Evolutionary conservation across 352 stramenopile species (phyloP).

Genomic region (Phytophthora litchii): DNA sequence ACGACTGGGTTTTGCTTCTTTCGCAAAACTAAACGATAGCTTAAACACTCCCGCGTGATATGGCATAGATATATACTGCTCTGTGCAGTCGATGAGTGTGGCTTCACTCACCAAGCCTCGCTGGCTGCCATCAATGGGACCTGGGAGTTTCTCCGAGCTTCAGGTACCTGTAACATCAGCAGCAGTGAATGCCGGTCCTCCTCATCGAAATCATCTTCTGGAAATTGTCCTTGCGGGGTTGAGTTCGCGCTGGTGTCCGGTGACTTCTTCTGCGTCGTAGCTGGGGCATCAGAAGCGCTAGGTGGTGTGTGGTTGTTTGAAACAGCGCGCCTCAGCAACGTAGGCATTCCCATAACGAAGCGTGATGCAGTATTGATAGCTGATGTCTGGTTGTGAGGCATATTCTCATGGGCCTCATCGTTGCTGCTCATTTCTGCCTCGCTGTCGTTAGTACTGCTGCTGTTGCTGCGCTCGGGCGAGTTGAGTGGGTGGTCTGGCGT

Average conservation of each 20-base stretch:
- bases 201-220: slow-evolving; percentile 41
- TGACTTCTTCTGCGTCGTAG: slow-evolving; percentile 26
- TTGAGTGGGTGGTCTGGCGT: not conserved
- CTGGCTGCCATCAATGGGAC: slow-evolving; percentile 69
- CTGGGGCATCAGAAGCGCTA: slow-evolving; percentile 8
- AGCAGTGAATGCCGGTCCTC: slow-evolving; percentile 67
- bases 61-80: slow-evolving; percentile 35
- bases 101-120: slow-evolving; percentile 34
- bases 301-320: slow-evolving; percentile 28
- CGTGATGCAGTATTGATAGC: slow-evolving; percentile 45
- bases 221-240: slow-evolving; percentile 22
- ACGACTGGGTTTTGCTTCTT: slow-evolving; percentile 26
- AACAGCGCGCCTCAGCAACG: slow-evolving; percentile 53
- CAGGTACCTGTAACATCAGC: slow-evolving; percentile 68
- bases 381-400: slow-evolving; percentile 17
- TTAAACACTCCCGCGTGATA: slow-evolving; percentile 16
- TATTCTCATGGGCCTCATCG: slow-evolving; percentile 3
- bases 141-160: slow-evolving; percentile 47
- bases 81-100: slow-evolving; percentile 18
- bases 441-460: slow-evolving; percentile 9
- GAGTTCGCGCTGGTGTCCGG: slow-evolving; percentile 33
- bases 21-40: slow-evolving; percentile 24
- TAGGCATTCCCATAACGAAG: slow-evolving; percentile 70
- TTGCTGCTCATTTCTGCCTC: slow-evolving; percentile 16
- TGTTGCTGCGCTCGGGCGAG: slow-evolving; percentile 18